Evolutionary conservation across 129 eudicot genomes (phyloP), one percentile per base, ranked within the genome.

Genomic region (Pseudognaphalium luteoalbum): DNA sequence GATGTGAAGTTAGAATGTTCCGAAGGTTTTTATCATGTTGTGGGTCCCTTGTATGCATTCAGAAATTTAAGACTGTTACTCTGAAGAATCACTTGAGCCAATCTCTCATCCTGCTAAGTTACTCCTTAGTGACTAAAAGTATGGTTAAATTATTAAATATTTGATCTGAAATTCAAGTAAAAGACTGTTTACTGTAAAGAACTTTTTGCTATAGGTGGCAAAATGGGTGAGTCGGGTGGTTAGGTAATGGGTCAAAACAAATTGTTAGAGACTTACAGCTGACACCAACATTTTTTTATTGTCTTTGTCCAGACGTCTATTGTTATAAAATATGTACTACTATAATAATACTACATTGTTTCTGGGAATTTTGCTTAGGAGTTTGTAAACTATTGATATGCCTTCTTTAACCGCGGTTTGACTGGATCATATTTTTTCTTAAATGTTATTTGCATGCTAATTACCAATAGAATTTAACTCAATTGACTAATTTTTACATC

Each of bases 21-120:
- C 71, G 51, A 35, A 34, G 58, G 22, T 25, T 63, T 62, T 19
- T 59, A 22, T 59, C 65, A 59, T 59, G 65, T 19, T 59, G 65
- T 28, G 30, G 65, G 54, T 14, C n/a, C 54, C n/a, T 17, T 9
- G 32, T 59, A 28, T 28, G 15, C 16, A 21, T 59, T 59, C 15
- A 59, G 6, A 28, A 20, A 11, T 59, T 21, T 59, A 20, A 19
- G 17, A 21, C 15, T 59, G 14, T 59, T 28, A 59, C 65, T 59
- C 16, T 21, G 14, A 59, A 59, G 15, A 59, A 59, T 59, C 16
- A 59, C 65, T 2, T 59, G 30, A 15, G 12, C 4, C 33, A 7
- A 59, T 59, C 65, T 47, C 54, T 47, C 5, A 59, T 59, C 65
- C 15, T 21, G 65, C 30, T 20, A 11, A 9, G 65, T 59, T 21